phyloP scores from a whole-genome alignment of 495 filamentous ascomycete species.

The Lophium mytilinum region DNA sequence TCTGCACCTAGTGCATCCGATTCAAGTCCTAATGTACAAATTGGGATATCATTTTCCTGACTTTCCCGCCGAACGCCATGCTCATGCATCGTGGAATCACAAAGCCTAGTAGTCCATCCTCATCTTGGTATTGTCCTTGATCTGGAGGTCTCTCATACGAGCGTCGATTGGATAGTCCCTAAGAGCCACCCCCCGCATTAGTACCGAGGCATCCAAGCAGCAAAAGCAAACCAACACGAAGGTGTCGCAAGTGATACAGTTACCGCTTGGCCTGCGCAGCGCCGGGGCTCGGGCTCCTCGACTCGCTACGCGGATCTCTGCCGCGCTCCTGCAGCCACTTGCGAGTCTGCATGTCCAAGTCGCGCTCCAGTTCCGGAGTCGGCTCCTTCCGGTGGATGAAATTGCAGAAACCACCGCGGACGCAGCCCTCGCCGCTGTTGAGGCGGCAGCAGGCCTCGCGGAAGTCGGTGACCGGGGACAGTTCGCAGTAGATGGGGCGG shows the following conservation, averaged over 20 bases:
- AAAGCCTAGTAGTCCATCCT: no score
- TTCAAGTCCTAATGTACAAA: no score
- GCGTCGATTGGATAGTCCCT: no score
- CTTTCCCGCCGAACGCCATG: no score
- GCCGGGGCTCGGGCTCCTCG: constrained; percentile 41
- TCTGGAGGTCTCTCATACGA: no score
- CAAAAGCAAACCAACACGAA: neutral
- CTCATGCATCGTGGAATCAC: no score
- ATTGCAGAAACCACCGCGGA: constrained; percentile 95
- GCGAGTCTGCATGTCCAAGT: constrained; percentile 79
- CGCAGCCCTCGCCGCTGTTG: constrained; percentile 91
- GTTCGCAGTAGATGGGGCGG: constrained; percentile 94
- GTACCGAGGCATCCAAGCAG: no score
- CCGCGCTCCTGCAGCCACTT: constrained; percentile 90
- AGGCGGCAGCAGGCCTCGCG: constrained; percentile 94
- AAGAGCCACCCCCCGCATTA: no score
- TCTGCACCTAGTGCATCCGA: no score
- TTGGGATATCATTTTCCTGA: no score
- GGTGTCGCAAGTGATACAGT: constrained; percentile 8
- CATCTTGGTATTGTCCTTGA: no score
- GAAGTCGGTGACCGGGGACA: constrained; percentile 96
- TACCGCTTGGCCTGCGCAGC: constrained; percentile 21
- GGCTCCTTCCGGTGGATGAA: constrained; percentile 98
- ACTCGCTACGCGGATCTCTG: constrained; percentile 73
- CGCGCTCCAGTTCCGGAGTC: constrained; percentile 73